phyloP scores from a whole-genome alignment of 176 grass and related monocot species.

The Sorghum bicolor region Sorghum_bicolor_NCBIv3 NC_012878.2:8116501-8117000 shows the following conservation, averaged over 20 bases:
- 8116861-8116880: neutral
- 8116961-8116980: constrained; percentile 94
- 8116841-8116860: constrained; percentile 44
- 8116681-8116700: neutral
- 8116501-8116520: neutral
- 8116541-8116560: neutral
- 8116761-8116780: constrained; percentile 26
- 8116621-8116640: neutral
- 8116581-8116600: neutral
- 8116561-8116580: neutral
- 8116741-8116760: neutral
- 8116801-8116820: constrained; percentile 77
- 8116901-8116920: neutral
- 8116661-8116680: constrained; percentile 37
- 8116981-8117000: constrained; percentile 89
- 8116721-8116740: neutral
- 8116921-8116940: no score
- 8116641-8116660: constrained; percentile 16
- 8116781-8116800: constrained; percentile 58
- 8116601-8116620: neutral
- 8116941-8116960: constrained; percentile 39
- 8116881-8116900: neutral
- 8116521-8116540: neutral
- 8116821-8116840: constrained; percentile 66
- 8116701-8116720: neutral